Base-by-base conservation (phyloP, 164 flowering plant species). In the Umbilicus rupestris region DNA sequence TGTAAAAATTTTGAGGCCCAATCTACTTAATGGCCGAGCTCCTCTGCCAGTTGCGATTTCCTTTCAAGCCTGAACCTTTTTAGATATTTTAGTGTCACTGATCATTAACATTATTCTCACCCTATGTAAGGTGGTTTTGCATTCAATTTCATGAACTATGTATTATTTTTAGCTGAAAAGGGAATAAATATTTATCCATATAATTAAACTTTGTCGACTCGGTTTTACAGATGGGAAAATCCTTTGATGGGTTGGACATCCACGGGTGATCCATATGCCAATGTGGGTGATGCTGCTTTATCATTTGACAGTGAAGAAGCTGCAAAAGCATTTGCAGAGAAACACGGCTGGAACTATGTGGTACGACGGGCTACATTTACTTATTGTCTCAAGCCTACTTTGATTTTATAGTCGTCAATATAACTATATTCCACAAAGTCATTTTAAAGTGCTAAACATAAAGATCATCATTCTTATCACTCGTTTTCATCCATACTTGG, bases 161-260 rank as follows among this genome's bases (percentile, higher is more conserved):
- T 20, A 8, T 28, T 28, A n/a, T n/a, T 24, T 11, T 58, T 58
- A 35, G 62, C 33, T 26, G 30, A 44, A 44, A 44, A 4, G 17
- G 16, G 62, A 12, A 14, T 58, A 58, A 1, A 30, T 16, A 5
- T 30, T 4, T 30, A 11, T 60, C 0, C 7, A 3, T 59, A 22
- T 0, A 16, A 60, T 8, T 60, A 60, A 3, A 60, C 16, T 60
- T 69, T 2, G 33, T 37, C 22, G 62, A 64, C 46, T 39, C 39
- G 52, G 14, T 22, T 49, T 62, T 73, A 70, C 66, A 94, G 99
- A 81, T 94, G 99, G 97, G 97, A 91, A 77, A 94, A 94, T 78
- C 99, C 96, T 45, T 77, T 94, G 84, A 94, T 94, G 96, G 97
- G 99, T 16, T 94, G 97, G 97, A 89, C 99, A 67, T 94, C 97